Base-by-base conservation (phyloP, 2,329 filamentous ascomycete species). In the Myriosclerotinia scirpicola region DNA sequence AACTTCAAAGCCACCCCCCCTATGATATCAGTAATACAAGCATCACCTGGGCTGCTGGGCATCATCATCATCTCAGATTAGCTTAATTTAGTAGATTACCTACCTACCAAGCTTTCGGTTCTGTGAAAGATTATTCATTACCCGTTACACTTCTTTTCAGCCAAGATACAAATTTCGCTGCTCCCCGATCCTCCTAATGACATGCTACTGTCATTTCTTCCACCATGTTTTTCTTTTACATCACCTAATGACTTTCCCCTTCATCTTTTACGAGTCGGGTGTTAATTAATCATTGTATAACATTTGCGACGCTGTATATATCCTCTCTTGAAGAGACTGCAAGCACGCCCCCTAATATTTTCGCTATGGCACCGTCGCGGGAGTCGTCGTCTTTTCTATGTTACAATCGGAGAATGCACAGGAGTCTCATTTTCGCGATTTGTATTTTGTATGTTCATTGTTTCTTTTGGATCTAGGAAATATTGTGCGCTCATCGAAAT, bases 371-470 rank as follows among this genome's bases (percentile, higher is more conserved):
- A 4, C 7, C 34, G 30, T 38, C 58, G 5, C 30, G 50, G 20
- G 34, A 40, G 20, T 20, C 44, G 30, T 20, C 20, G 1, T 12
- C 58, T 2, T 60, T 22, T 50, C 44, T 26, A 17, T 50, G 58
- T n/a, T 14, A 22, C 12, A 60, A 60, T 50, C 46, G 58, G 54
- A 58, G 42, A n/a, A 58, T 64, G 20, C 30, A 64, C 14, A 64
- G 53, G n/a, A 64, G 42, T 38, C 20, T 58, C 17, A 58, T 58
- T 22, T 58, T 56, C 7, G 62, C 62, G 9, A 64, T 58, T 34
- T 34, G 26, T 58, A 22, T 58, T n/a, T 59, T 64, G 62, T 64
- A 64, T 6, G 62, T 58, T 17, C 48, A 17, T 38, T 34, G n/a
- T 63, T 54, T 34, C 20, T 26, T 20, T 36, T 54, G n/a, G 22